A percentile compares a stretch with the other conserved stretches of the same genome.
Evolutionary conservation across 139 green algal genomes (phyloP).

Genomic region (Zygnema cylindricum): DNA sequence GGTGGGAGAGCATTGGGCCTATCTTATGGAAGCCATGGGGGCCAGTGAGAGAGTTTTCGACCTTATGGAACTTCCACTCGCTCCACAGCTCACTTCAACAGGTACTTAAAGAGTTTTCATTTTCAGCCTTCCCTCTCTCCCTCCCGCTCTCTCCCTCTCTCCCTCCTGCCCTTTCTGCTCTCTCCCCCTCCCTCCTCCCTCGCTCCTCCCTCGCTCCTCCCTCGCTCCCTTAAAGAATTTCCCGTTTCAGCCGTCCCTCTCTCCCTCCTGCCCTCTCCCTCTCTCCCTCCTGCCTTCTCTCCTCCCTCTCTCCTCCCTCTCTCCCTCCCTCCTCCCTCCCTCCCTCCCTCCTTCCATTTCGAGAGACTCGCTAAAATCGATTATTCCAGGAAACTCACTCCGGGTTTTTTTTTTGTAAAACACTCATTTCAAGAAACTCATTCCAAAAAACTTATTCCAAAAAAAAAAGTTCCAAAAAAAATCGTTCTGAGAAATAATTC

Average conservation of each 20-base stretch:
- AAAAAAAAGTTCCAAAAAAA: no score
- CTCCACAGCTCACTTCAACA: slow-evolving; percentile 68
- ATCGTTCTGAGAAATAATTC: no score
- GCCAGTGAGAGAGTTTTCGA: slow-evolving; percentile 54
- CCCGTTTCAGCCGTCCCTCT: background rate
- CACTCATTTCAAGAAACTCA: no score
- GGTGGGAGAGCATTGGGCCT: slow-evolving; percentile 82
- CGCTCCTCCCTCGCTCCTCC: background rate
- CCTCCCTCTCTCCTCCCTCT: background rate
- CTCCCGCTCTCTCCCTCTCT: background rate
- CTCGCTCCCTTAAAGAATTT: background rate
- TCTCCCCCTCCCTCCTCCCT: background rate
- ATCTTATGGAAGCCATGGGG: slow-evolving; percentile 60
- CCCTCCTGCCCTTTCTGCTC: background rate
- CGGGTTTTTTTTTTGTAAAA: no score
- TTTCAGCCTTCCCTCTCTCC: background rate
- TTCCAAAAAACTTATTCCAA: no score
- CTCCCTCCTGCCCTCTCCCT: no score
- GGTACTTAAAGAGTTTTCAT: background rate
- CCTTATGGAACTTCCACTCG: slow-evolving; percentile 61
- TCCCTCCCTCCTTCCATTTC: background rate
- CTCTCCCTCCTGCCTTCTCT: no score
- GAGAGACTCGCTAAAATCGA: slow-evolving; percentile 10
- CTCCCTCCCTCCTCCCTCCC: background rate
- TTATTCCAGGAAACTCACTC: no score